Evolutionary conservation across 1,284 basidiomycete genomes (phyloP).

Genomic region (Ceratobasidium sp.): DNA sequence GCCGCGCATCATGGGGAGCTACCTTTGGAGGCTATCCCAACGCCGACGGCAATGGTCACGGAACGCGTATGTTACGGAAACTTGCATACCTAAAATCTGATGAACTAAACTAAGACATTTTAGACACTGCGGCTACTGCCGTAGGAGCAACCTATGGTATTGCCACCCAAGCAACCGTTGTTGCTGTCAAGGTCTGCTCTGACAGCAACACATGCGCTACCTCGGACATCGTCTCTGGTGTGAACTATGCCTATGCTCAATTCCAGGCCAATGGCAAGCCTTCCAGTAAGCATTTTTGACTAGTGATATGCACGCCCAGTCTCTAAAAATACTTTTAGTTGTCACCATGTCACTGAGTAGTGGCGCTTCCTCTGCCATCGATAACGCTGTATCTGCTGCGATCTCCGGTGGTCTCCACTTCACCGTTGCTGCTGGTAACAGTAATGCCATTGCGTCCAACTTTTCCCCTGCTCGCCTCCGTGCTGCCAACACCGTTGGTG

Average conservation of each 20-base stretch:
- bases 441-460: constrained; percentile 58
- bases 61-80: constrained; percentile 37
- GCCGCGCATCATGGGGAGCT: constrained; percentile 40
- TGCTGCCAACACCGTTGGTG: constrained; percentile 87
- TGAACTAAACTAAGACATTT: not conserved
- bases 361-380: constrained; percentile 37
- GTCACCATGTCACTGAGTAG: constrained; percentile 41
- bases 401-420: constrained; percentile 89
- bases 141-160: constrained; percentile 54
- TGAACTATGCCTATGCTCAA: constrained; percentile 78
- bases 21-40: constrained; percentile 52
- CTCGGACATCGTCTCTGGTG: constrained; percentile 85
- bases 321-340: constrained; percentile 47
- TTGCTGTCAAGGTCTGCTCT: constrained; percentile 97
- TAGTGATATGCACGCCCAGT: too few relatives aligned
- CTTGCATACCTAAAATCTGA: too few relatives aligned
- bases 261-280: constrained; percentile 45
- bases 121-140: constrained; percentile 2
- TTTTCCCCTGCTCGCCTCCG: constrained; percentile 61
- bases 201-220: constrained; percentile 92
- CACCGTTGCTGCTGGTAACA: constrained; percentile 88
- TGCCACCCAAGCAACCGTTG: constrained; percentile 89
- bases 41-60: constrained; percentile 39
- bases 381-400: constrained; percentile 54
- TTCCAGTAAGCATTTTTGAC: too few relatives aligned